phyloP scores from a whole-genome alignment of 805 yeast species.

The Yamadazyma sp. region DNA sequence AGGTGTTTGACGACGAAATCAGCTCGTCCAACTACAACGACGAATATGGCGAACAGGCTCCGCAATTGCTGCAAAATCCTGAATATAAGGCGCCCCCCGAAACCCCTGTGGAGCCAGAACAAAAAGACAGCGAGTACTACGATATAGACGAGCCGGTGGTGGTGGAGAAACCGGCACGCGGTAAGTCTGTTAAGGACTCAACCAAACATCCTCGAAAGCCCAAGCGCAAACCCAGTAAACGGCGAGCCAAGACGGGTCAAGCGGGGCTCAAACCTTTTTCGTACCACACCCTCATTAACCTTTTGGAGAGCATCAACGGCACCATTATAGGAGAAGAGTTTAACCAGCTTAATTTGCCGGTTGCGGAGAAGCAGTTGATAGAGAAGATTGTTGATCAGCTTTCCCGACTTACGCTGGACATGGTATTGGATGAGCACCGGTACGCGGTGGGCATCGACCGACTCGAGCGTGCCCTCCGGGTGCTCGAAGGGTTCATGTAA shows the following conservation, averaged over 20 bases:
- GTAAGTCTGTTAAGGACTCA: constrained; percentile 35
- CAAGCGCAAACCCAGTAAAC: constrained; percentile 18
- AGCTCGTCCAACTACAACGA: constrained; percentile 11
- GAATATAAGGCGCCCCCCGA: constrained; percentile 4
- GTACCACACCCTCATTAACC: constrained; percentile 47
- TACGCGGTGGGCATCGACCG: constrained; percentile 78
- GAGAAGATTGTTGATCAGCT: constrained; percentile 86
- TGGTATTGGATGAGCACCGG: constrained; percentile 81
- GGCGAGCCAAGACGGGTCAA: constrained; percentile 11
- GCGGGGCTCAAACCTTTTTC: constrained; percentile 37
- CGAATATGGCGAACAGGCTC: neutral
- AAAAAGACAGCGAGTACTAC: constrained; percentile 30
- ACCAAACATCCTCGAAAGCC: constrained; percentile 22
- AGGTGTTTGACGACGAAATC: constrained; percentile 17
- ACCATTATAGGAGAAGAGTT: constrained; percentile 70
- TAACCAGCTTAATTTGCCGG: constrained; percentile 67
- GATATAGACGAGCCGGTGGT: constrained; percentile 41
- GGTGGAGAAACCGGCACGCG: constrained; percentile 30
- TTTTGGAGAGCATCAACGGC: constrained; percentile 59
- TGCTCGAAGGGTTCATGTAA: constrained; percentile 73
- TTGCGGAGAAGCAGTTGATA: constrained; percentile 72
- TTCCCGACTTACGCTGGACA: constrained; percentile 83
- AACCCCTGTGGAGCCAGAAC: neutral
- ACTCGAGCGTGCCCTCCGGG: constrained; percentile 77
- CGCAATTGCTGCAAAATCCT: neutral